phyloP scores from a whole-genome alignment of 2,329 filamentous ascomycete genomes.

The Xylaria sp. region DNA sequence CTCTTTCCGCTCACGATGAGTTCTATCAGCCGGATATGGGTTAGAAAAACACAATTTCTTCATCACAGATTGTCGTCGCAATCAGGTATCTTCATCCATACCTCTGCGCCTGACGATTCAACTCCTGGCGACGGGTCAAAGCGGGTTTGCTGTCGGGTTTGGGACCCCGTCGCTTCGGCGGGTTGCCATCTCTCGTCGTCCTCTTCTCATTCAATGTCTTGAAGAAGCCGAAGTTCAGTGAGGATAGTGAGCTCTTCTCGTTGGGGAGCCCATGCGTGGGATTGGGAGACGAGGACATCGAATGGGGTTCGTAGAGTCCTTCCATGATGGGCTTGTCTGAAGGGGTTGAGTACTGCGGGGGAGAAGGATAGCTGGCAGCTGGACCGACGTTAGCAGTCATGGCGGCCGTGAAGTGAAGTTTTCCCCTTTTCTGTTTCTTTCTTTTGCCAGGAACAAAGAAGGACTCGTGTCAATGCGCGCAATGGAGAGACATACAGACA shows the following conservation, averaged over 20 bases:
- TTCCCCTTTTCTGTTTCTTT: slow-evolving; percentile 2
- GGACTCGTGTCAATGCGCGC: slow-evolving; percentile 6
- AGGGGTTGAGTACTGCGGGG: slow-evolving; percentile 32
- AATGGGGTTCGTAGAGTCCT: slow-evolving; percentile 32
- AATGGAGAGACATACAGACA: slow-evolving; percentile 11
- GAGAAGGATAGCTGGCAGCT: slow-evolving; percentile 35
- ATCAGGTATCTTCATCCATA: slow-evolving; percentile 37
- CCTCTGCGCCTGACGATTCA: slow-evolving; percentile 95
- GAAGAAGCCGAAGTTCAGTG: slow-evolving; percentile 56
- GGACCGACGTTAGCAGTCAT: slow-evolving; percentile 35
- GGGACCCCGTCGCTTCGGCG: slow-evolving; percentile 83
- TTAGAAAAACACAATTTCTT: slow-evolving; percentile 10
- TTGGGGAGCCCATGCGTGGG: slow-evolving; percentile 17
- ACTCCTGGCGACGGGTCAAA: slow-evolving; percentile 81
- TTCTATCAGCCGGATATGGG: slow-evolving; percentile 48
- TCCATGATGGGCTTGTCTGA: slow-evolving; percentile 31
- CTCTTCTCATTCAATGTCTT: slow-evolving; percentile 68
- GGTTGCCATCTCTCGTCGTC: slow-evolving; percentile 76
- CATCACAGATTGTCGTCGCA: neutral
- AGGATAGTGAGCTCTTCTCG: slow-evolving; percentile 36
- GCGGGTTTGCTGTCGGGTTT: slow-evolving; percentile 97
- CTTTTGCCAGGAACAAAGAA: slow-evolving; percentile 8
- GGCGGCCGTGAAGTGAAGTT: slow-evolving; percentile 17
- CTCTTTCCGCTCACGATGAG: slow-evolving; percentile 94
- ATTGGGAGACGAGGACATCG: slow-evolving; percentile 44